Evolutionary conservation across 768 basidiomycete genomes (phyloP).

Genomic region (Boletus bicolor): DNA sequence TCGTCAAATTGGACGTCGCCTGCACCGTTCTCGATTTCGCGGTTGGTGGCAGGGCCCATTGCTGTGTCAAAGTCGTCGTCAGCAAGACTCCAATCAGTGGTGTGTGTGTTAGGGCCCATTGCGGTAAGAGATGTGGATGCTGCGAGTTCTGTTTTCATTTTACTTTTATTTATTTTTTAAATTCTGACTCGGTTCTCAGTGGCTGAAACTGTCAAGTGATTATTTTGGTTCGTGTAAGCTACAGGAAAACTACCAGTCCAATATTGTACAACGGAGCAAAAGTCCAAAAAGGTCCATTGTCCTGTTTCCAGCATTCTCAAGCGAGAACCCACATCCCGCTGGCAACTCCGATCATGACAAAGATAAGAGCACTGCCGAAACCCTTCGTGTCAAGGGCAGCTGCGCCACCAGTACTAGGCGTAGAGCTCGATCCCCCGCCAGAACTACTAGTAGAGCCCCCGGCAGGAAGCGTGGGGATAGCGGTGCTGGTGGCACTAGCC

Average conservation of each 20-base stretch:
- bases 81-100: slow-evolving; percentile 44
- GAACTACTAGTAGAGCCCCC: slow-evolving; percentile 22
- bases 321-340: slow-evolving; percentile 46
- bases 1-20: slow-evolving; percentile 39
- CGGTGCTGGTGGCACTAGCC: slow-evolving; percentile 58
- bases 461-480: slow-evolving; percentile 53
- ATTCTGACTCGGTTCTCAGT: slow-evolving; percentile 11
- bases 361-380: slow-evolving; percentile 35
- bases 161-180: not conserved
- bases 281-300: slow-evolving; percentile 6
- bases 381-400: slow-evolving; percentile 30
- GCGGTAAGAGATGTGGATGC: slow-evolving; percentile 5
- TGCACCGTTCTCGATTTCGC: slow-evolving; percentile 43
- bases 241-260: not conserved
- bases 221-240: not conserved
- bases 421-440: slow-evolving; percentile 23
- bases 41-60: slow-evolving; percentile 46
- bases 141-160: not conserved
- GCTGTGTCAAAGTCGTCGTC: slow-evolving; percentile 44
- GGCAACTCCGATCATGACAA: slow-evolving; percentile 36
- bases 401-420: slow-evolving; percentile 23
- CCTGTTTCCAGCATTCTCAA: slow-evolving; percentile 1
- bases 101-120: slow-evolving; percentile 25
- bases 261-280: not conserved
- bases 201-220: not conserved